A percentile compares a stretch with the other conserved stretches of the same genome.
phyloP scores from a whole-genome alignment of 2,329 filamentous ascomycete species.

The Diaporthe vaccinii region DNA sequence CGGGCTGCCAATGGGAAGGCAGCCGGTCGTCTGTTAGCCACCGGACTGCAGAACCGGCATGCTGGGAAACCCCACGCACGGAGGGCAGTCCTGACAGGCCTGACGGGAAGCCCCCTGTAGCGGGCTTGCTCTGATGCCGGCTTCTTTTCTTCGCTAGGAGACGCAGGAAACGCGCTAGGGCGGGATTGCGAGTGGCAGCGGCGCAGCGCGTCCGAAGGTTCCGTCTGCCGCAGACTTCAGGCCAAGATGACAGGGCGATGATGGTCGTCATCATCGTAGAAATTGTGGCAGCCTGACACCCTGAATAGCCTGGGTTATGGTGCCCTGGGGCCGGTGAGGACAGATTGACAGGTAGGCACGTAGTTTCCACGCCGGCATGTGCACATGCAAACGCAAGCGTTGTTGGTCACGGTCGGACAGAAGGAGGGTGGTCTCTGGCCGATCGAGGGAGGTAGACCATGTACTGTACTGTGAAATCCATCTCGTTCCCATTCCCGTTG shows the following conservation, averaged over 20 bases:
- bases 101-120: conserved; percentile 8
- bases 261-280: conserved; percentile 16
- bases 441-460: background rate
- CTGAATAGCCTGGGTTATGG: background rate
- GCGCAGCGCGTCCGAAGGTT: conserved; percentile 29
- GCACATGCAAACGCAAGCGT: background rate
- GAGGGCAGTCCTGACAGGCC: background rate
- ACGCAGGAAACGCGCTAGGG: conserved; percentile 26
- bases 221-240: conserved; percentile 32
- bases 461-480: background rate
- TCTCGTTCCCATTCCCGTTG: background rate
- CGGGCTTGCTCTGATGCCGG: conserved; percentile 27
- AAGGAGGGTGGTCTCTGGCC: background rate
- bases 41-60: background rate
- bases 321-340: conserved; percentile 12
- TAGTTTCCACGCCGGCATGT: background rate
- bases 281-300: conserved; percentile 21
- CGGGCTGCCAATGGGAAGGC: conserved; percentile 32
- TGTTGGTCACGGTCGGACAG: conserved; percentile 4
- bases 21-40: conserved; percentile 15
- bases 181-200: background rate
- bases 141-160: conserved; percentile 39
- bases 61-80: conserved; percentile 28
- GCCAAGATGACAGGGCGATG: background rate
- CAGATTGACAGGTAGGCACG: conserved; percentile 6